Conservation (phyloP, 345 rosid species). For the Boechera retrofracta region DNA sequence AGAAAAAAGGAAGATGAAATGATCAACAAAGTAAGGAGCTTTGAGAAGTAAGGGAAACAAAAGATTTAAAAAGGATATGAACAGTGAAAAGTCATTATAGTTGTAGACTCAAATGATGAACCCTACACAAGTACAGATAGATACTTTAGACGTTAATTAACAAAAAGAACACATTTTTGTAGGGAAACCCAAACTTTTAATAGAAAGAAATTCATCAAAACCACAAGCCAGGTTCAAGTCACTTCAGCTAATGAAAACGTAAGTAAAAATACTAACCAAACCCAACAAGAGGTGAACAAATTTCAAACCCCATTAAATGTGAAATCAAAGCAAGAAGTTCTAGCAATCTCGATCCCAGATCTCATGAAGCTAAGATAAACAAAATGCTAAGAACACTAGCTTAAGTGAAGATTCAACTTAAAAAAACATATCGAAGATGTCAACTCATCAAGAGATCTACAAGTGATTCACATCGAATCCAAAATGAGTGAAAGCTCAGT, state of each 20-base stretch:
- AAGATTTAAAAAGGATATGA: not conserved
- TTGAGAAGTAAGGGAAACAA: slow-evolving; percentile 12
- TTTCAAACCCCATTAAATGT: not conserved
- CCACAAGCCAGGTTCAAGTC: not conserved
- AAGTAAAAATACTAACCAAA: not conserved
- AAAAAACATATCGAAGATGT: not conserved
- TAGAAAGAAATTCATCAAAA: not conserved
- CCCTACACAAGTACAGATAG: slow-evolving; percentile 39
- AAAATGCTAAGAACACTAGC: slow-evolving; percentile 4
- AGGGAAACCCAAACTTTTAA: not conserved
- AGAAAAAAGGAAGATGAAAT: slow-evolving; percentile 31
- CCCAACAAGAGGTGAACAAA: not conserved
- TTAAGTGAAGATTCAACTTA: slow-evolving; percentile 20
- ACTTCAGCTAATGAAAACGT: not conserved
- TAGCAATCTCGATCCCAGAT: slow-evolving; percentile 26
- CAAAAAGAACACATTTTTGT: slow-evolving; percentile 22
- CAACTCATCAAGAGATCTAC: not conserved
- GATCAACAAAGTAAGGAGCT: slow-evolving; percentile 31
- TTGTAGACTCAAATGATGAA: slow-evolving; percentile 39
- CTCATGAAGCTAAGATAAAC: slow-evolving; percentile 25
- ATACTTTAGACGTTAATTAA: slow-evolving; percentile 23
- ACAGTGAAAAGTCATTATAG: slow-evolving; percentile 24
- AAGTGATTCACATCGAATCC: slow-evolving; percentile 15
- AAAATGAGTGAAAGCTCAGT: slow-evolving; percentile 20
- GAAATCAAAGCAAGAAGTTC: not conserved